phyloP scores from a whole-genome alignment of 305 asterid genomes.

The Nicotiana rustica region DNA sequence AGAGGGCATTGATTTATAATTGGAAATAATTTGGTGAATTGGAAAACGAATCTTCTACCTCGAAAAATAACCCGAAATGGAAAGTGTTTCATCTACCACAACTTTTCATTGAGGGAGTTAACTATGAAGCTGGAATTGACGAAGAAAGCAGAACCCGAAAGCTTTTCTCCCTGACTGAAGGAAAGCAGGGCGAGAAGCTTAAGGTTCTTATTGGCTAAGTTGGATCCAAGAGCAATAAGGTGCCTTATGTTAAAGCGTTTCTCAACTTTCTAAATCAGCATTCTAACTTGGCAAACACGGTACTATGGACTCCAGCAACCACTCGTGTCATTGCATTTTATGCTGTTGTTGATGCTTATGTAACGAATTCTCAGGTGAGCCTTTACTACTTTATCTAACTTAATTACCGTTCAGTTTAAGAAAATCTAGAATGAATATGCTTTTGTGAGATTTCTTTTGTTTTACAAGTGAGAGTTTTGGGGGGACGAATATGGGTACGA shows the following conservation, averaged over 20 bases:
- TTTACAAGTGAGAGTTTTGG: too few species aligned
- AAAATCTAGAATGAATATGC: not conserved
- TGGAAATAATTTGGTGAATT: slow-evolving; percentile 39
- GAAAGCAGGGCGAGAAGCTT: slow-evolving; percentile 46
- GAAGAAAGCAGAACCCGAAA: slow-evolving; percentile 48
- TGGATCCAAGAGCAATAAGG: too few species aligned
- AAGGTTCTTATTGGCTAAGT: too few species aligned
- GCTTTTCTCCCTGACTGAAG: slow-evolving; percentile 48
- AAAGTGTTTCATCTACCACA: slow-evolving; percentile 36
- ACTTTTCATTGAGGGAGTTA: slow-evolving; percentile 33
- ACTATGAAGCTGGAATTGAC: slow-evolving; percentile 35
- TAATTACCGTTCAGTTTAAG: not conserved
- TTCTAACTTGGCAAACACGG: slow-evolving; percentile 70
- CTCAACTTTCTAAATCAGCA: slow-evolving; percentile 65
- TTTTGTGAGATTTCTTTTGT: not conserved
- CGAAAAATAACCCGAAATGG: slow-evolving; percentile 33
- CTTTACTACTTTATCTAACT: slow-evolving; percentile 5
- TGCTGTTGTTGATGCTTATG: slow-evolving; percentile 92
- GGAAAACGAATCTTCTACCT: slow-evolving; percentile 36
- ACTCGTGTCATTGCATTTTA: slow-evolving; percentile 87
- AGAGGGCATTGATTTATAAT: slow-evolving; percentile 63
- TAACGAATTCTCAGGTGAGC: slow-evolving; percentile 95
- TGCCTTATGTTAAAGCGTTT: slow-evolving; percentile 53
- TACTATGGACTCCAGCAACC: slow-evolving; percentile 97
- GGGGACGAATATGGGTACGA: too few species aligned